These are phyloP conservation scores for Fusarium verticillioides DNA, from an alignment of 2,329 filamentous ascomycete genomes.

Conservation along the genomic window DNA sequence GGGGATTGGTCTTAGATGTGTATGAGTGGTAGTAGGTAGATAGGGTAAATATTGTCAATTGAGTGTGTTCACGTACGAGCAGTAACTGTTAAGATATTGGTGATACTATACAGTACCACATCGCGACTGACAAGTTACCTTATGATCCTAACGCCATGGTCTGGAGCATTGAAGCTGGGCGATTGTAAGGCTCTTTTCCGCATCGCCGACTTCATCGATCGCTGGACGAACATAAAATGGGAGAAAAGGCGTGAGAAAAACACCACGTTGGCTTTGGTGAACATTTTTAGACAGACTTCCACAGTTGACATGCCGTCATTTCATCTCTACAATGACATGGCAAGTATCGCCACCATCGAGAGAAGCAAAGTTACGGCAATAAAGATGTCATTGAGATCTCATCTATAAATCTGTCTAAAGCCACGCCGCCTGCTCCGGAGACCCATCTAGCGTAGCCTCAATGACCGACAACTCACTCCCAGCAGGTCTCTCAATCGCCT, in stretches of 20 bases:
- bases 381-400: rapidly evolving
- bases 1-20: constrained; percentile 19
- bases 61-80: rapidly evolving
- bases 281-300: rapidly evolving
- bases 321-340: too few relatives aligned
- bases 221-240: rapidly evolving
- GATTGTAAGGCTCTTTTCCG: rapidly evolving
- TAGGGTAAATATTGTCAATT: not conserved
- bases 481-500: constrained; percentile 18
- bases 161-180: rapidly evolving
- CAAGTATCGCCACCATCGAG: not conserved
- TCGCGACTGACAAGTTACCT: rapidly evolving
- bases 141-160: rapidly evolving
- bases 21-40: not conserved
- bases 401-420: not conserved
- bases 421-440: not conserved
- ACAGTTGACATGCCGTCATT: rapidly evolving
- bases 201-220: not conserved
- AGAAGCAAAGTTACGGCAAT: rapidly evolving
- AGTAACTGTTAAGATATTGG: rapidly evolving
- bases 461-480: constrained; percentile 29
- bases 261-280: rapidly evolving
- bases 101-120: rapidly evolving
- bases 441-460: constrained; percentile 1
- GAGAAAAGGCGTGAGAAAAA: rapidly evolving